Percentiles rank a stretch among this genome's conserved stretches.
Conservation (phyloP, 352 stramenopile genomes). For the Globisporangium parvum region DNA sequence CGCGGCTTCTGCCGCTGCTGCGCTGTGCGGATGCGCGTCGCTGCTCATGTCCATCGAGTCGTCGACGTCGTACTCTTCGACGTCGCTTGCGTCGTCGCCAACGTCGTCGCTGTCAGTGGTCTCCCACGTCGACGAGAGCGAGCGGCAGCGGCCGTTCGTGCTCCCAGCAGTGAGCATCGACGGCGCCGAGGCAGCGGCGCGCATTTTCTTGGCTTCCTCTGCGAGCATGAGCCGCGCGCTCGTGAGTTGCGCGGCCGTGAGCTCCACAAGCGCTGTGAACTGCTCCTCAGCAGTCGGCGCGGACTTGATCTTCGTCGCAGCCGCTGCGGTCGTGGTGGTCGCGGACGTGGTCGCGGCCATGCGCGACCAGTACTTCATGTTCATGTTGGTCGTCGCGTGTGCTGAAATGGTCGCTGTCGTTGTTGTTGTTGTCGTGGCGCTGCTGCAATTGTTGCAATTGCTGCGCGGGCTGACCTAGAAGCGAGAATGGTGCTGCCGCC, state of each 20-base stretch:
- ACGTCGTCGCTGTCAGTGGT: constrained; percentile 37
- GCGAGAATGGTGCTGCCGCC: no score
- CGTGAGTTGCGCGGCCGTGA: constrained; percentile 9
- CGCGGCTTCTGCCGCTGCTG: background rate
- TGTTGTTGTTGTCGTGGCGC: background rate
- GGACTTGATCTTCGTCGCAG: background rate
- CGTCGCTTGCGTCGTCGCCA: constrained; percentile 17
- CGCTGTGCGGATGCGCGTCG: background rate
- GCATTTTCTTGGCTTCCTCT: constrained; percentile 15
- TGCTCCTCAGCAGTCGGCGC: constrained; percentile 9
- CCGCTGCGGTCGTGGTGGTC: background rate
- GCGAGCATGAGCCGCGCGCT: constrained; percentile 9
- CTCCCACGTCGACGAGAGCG: constrained; percentile 64
- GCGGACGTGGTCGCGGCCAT: constrained; percentile 1
- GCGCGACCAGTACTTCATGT: constrained; percentile 13
- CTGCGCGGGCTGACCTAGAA: no score
- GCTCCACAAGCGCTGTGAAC: constrained; percentile 11
- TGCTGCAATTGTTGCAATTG: no score
- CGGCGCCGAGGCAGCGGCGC: constrained; percentile 9
- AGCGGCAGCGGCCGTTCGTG: constrained; percentile 26
- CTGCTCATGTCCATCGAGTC: background rate
- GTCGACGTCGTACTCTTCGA: constrained; percentile 27
- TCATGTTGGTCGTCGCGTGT: constrained; percentile 2
- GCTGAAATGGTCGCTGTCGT: constrained; percentile 4
- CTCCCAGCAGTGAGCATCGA: constrained; percentile 9